Conservation (phyloP, 176 grass and related monocot species). For the Hsuehochloa calcarea region DNA sequence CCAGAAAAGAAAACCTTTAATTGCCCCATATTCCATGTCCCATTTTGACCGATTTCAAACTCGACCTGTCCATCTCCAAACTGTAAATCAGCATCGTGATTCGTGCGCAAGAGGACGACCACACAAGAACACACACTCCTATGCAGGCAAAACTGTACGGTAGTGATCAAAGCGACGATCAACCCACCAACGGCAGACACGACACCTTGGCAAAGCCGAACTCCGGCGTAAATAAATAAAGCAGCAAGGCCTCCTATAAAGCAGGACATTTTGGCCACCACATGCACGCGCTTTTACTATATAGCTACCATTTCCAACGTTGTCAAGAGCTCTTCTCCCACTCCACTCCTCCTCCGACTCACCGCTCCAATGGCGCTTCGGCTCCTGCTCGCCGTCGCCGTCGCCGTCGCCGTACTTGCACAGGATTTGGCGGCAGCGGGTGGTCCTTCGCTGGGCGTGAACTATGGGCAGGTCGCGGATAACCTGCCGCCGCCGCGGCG, state of each 20-base stretch:
- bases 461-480: constrained; percentile 86
- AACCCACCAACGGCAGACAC: not conserved
- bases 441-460: constrained; percentile 47
- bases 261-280: not conserved
- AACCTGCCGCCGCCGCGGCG: constrained; percentile 61
- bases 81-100: not conserved
- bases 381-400: constrained; percentile 31
- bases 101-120: not conserved
- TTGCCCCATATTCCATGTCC: not conserved
- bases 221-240: not conserved
- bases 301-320: constrained; percentile 9
- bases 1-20: not conserved
- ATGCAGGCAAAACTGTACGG: not conserved
- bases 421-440: not conserved
- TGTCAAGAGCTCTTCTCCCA: constrained; percentile 8
- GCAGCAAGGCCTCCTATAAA: constrained; percentile 12
- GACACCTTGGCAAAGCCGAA: not conserved
- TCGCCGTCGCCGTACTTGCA: constrained; percentile 19
- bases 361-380: constrained; percentile 18
- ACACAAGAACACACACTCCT: not conserved
- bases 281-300: constrained; percentile 27
- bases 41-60: not conserved
- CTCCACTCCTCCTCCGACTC: not conserved
- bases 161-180: not conserved
- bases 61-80: not conserved